These are phyloP conservation scores for Microdochium bolleyi DNA, from an alignment of 2,329 filamentous ascomycete species.

Conservation along the genomic window DNA sequence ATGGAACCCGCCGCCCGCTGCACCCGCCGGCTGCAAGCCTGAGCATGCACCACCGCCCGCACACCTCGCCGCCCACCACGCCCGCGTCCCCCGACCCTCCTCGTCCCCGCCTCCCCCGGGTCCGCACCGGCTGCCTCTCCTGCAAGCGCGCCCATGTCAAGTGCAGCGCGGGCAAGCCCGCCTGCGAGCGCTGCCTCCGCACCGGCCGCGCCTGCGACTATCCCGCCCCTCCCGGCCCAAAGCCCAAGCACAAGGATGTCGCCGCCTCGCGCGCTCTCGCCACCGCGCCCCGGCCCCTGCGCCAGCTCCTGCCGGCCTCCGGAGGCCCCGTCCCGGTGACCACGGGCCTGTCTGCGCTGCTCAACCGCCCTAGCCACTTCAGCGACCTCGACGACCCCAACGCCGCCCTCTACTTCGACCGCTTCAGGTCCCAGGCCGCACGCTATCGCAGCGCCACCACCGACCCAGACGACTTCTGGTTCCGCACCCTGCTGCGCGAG, in stretches of 20 bases:
- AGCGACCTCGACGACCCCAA: background rate
- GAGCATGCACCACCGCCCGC: background rate
- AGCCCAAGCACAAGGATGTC: background rate
- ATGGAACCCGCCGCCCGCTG: too few species aligned
- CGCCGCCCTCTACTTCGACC: background rate
- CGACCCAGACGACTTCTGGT: background rate
- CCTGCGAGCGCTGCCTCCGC: background rate
- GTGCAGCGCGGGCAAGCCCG: conserved; percentile 1
- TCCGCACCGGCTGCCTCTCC: background rate
- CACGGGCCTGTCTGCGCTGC: background rate
- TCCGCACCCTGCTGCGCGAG: background rate
- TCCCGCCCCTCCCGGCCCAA: background rate
- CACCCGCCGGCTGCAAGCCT: background rate
- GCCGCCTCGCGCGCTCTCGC: background rate
- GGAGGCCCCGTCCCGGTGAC: background rate
- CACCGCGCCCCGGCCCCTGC: background rate
- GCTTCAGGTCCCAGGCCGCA: background rate
- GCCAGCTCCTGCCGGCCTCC: background rate
- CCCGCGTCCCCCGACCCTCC: background rate
- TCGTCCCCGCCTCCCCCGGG: background rate
- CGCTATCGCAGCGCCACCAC: background rate
- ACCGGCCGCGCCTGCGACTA: background rate
- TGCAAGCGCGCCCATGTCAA: background rate
- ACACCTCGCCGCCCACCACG: background rate
- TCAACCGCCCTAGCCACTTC: background rate